Conservation (phyloP, 768 basidiomycete genomes). For the Dacryopinax spathularia region DNA sequence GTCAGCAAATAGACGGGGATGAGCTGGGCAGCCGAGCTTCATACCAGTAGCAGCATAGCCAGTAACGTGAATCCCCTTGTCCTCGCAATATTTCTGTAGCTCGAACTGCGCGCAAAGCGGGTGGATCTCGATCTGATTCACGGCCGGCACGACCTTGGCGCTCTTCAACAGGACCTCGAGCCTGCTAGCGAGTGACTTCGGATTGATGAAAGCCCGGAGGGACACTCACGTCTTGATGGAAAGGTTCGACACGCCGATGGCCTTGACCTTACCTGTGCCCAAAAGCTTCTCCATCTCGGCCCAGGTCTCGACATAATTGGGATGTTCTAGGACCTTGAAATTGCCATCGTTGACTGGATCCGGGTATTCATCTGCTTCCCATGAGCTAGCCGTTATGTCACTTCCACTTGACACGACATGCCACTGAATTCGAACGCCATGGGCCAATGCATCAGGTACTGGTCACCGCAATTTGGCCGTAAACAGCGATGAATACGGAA, state of each 20-base stretch:
- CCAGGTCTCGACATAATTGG: slow-evolving; percentile 28
- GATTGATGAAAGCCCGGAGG: not conserved
- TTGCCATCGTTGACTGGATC: not conserved
- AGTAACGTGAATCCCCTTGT: slow-evolving; percentile 36
- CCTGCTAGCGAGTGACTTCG: not conserved
- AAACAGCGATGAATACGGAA: not conserved
- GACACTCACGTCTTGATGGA: slow-evolving; percentile 24
- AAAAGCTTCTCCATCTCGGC: slow-evolving; percentile 26
- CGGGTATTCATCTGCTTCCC: slow-evolving; percentile 10
- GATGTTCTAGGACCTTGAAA: slow-evolving; percentile 16
- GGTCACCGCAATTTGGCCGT: not conserved
- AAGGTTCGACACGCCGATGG: slow-evolving; percentile 14
- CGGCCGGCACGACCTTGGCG: slow-evolving; percentile 33
- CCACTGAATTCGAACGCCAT: slow-evolving; percentile 14
- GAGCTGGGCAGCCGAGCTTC: not conserved
- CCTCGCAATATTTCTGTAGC: slow-evolving; percentile 33
- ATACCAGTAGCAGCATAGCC: slow-evolving; percentile 39
- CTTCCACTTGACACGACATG: slow-evolving; percentile 14
- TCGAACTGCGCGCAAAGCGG: slow-evolving; percentile 38
- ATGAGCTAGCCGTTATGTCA: not conserved
- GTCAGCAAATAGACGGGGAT: slow-evolving; percentile 1
- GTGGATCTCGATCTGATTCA: slow-evolving; percentile 34
- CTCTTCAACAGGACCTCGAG: slow-evolving; percentile 23
- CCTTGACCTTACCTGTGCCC: slow-evolving; percentile 7
- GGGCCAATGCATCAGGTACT: slow-evolving; percentile 33